Evolutionary conservation across 306 rosid species (phyloP), one percentile per base, ranked within the genome.

Genomic region (Cicer bijugum): DNA sequence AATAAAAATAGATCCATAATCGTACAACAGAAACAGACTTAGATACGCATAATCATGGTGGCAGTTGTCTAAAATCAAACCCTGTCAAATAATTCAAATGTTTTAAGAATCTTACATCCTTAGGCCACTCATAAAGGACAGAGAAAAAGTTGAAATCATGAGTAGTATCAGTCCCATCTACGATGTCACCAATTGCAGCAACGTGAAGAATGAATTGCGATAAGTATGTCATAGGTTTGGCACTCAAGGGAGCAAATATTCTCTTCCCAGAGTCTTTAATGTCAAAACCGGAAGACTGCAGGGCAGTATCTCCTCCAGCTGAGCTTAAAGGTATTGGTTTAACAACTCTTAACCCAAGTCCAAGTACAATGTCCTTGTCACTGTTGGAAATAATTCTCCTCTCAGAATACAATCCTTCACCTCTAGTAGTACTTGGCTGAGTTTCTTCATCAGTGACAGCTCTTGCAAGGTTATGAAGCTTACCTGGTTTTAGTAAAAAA

Each of bases 131-230:
- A 71, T 91, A 93, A 75, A 93, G 72, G 3, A 91, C 86, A 2
- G 98, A 89, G 88, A 93, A 93, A 66, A 91, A 93, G 87, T 93
- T 93, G 85, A 93, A 93, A 85, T 91, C 98, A 58, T 93, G 97
- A 80, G 98, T 93, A 73, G 97, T 91, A 85, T 93, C 98, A 67
- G 94, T 91, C 45, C 98, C 98, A 16, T 91, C 98, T 83, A 93
- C 98, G 76, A 93, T 91, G 77, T 93, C 97, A 59, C 98, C 98
- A 75, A 93, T 89, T 78, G 97, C 94, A 70, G 98, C 98, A 80
- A 93, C 87, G 75, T 93, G 96, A 74, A 93, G 97, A 79, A 91
- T 88, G 81, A 93, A 93, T 70, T 89, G 97, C 14, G 98, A 93
- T 55, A 93, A 87, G 79, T 88, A 93, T 33, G 97, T 93, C 78